Percentiles rank a stretch among this genome's conserved stretches.
Evolutionary conservation across 169 alveolate genomes (phyloP).

Genomic region (Cryptosporidium tyzzeri): DNA sequence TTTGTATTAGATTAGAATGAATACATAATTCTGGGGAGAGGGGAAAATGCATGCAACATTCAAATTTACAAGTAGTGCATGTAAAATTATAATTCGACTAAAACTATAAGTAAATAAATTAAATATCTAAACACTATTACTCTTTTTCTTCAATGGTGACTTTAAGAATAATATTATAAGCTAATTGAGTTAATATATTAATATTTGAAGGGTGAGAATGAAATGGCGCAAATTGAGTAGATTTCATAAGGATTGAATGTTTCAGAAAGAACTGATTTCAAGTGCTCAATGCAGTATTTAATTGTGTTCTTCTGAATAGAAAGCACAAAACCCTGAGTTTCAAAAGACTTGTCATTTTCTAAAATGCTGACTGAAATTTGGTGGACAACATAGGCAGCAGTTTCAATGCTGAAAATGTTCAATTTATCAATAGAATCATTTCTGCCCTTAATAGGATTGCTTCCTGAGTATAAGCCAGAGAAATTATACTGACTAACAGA

Average conservation of each 20-base stretch:
- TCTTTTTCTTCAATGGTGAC: background rate
- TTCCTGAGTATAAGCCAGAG: constrained; percentile 58
- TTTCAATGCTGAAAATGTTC: constrained; percentile 19
- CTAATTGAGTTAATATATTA: constrained; percentile 10
- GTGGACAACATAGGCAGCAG: constrained; percentile 31
- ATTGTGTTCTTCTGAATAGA: background rate
- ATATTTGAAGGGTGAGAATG: constrained; percentile 55
- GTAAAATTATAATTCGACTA: background rate
- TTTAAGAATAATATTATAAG: background rate
- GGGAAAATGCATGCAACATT: constrained; percentile 1
- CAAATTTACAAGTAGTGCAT: background rate
- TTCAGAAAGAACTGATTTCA: constrained; percentile 18
- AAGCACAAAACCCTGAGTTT: background rate
- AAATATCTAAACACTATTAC: background rate
- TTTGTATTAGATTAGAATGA: background rate
- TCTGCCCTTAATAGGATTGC: constrained; percentile 32
- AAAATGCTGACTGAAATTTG: background rate
- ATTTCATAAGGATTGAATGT: constrained; percentile 25
- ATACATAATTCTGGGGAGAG: no score
- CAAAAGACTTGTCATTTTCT: background rate
- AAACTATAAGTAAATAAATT: background rate
- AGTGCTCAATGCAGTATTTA: constrained; percentile 9
- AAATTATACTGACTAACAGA: background rate
- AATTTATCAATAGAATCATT: constrained; percentile 14
- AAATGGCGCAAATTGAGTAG: constrained; percentile 19